Conservation (phyloP, 108 stramenopile genomes). For the Cyclotella cryptica region DNA sequence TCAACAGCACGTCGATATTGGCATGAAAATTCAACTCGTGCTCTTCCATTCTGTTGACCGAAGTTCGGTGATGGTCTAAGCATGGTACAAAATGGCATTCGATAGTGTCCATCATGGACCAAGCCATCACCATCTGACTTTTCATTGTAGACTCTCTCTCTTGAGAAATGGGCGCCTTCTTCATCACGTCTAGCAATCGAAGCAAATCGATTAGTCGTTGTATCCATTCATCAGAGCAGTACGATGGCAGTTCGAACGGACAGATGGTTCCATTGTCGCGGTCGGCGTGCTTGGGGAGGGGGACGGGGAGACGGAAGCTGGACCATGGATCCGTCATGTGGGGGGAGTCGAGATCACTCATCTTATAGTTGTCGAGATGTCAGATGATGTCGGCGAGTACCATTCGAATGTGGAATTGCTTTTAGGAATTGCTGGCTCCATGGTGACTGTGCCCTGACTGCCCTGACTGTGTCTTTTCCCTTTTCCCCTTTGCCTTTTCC, state of each 20-base stretch:
- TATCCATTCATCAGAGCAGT: slow-evolving; percentile 22
- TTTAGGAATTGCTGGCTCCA: too few relatives aligned
- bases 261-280: neutral
- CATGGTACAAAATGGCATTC: slow-evolving; percentile 29
- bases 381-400: too few relatives aligned
- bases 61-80: neutral
- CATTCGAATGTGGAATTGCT: too few relatives aligned
- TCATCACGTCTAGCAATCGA: slow-evolving; percentile 37
- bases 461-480: too few relatives aligned
- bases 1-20: slow-evolving; percentile 20
- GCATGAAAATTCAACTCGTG: slow-evolving; percentile 19
- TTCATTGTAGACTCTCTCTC: slow-evolving; percentile 15
- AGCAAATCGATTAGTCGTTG: slow-evolving; percentile 27
- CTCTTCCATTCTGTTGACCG: slow-evolving; percentile 10
- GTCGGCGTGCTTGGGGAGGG: neutral
- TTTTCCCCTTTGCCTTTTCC: too few relatives aligned
- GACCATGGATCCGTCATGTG: neutral
- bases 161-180: slow-evolving; percentile 6
- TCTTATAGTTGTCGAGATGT: too few relatives aligned
- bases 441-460: too few relatives aligned
- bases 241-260: neutral
- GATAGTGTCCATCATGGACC: slow-evolving; percentile 9
- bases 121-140: slow-evolving; percentile 26
- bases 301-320: neutral
- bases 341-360: too few relatives aligned